phyloP scores from a whole-genome alignment of 2,329 filamentous ascomycete species.

The Fusarium albosuccineum region DNA sequence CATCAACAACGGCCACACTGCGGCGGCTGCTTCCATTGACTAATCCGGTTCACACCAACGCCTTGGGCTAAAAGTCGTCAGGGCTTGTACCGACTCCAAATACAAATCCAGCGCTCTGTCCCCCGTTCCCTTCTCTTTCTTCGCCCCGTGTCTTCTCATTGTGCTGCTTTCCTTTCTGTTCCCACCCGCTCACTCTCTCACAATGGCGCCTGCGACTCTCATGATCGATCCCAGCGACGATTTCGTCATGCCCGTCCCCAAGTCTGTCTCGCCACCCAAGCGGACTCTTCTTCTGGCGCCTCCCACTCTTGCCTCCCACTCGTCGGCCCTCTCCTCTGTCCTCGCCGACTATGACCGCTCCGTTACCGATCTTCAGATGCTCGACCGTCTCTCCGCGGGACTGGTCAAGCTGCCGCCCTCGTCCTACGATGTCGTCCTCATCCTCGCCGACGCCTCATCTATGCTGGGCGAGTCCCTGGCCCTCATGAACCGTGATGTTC shows the following conservation, averaged over 20 bases:
- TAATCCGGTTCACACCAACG: constrained; percentile 44
- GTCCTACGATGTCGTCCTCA: constrained; percentile 86
- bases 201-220: constrained; percentile 66
- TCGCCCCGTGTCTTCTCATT: constrained; percentile 6
- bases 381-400: constrained; percentile 88
- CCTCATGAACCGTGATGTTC: constrained; percentile 76
- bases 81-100: constrained; percentile 24
- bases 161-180: constrained; percentile 7
- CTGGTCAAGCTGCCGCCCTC: constrained; percentile 80
- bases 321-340: constrained; percentile 78
- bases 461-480: constrained; percentile 73
- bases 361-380: constrained; percentile 93
- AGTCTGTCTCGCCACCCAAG: constrained; percentile 46
- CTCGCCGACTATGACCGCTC: constrained; percentile 80
- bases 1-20: constrained; percentile 11
- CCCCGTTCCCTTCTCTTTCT: constrained; percentile 10
- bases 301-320: constrained; percentile 88
- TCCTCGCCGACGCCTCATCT: constrained; percentile 84
- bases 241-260: constrained; percentile 54
- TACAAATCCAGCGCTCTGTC: constrained; percentile 36
- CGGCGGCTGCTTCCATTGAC: constrained; percentile 41
- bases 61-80: constrained; percentile 43
- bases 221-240: constrained; percentile 69
- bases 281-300: constrained; percentile 89
- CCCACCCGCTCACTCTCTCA: constrained; percentile 22